Conservation (phyloP, 768 basidiomycete species). For the Vishniacozyma victoriae region DNA sequence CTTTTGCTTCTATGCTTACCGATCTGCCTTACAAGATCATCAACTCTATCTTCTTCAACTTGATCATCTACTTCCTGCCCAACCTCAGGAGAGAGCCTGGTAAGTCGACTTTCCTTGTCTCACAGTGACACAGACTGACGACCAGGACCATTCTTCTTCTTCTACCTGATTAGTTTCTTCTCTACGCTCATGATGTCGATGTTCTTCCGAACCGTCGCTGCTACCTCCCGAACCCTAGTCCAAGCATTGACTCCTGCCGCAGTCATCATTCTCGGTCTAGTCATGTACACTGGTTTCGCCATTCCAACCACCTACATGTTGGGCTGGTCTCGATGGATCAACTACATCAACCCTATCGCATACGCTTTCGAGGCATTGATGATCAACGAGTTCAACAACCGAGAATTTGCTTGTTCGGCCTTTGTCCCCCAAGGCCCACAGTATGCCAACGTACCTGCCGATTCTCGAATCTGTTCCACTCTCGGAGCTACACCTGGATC, state of each 20-base stretch:
- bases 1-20: constrained; percentile 43
- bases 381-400: constrained; percentile 79
- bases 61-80: constrained; percentile 51
- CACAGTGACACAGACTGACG: background rate
- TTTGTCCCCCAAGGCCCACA: constrained; percentile 41
- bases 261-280: constrained; percentile 70
- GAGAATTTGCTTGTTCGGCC: constrained; percentile 51
- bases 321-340: constrained; percentile 51
- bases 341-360: constrained; percentile 66
- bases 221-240: constrained; percentile 62
- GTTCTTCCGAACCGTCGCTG: constrained; percentile 56
- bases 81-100: constrained; percentile 51
- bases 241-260: constrained; percentile 57
- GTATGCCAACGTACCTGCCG: constrained; percentile 26
- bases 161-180: constrained; percentile 55
- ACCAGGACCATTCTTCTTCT: constrained; percentile 52
- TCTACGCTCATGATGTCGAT: constrained; percentile 54
- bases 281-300: constrained; percentile 61
- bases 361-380: constrained; percentile 74
- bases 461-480: constrained; percentile 30
- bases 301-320: constrained; percentile 47
- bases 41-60: constrained; percentile 43
- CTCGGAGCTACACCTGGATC: constrained; percentile 38
- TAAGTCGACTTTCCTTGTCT: background rate
- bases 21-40: constrained; percentile 45